These are phyloP conservation scores for Lenzites betulinus DNA, from an alignment of 768 basidiomycete species.

Conservation along the genomic window DNA sequence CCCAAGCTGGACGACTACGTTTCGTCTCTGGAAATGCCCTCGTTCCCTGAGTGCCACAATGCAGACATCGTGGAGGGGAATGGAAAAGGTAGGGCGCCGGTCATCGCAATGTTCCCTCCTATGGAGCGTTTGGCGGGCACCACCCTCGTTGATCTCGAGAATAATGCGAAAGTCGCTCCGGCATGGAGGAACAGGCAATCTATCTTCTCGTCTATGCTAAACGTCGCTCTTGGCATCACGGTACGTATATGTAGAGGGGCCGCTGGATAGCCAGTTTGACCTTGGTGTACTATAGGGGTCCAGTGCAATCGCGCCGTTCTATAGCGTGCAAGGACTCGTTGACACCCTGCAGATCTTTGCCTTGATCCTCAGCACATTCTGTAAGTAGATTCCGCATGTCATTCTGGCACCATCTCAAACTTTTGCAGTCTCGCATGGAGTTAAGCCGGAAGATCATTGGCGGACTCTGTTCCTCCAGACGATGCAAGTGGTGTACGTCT, in stretches of 20 bases:
- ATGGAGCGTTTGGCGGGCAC: slow-evolving; percentile 55
- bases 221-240: slow-evolving; percentile 52
- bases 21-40: slow-evolving; percentile 46
- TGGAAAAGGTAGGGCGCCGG: slow-evolving; percentile 26
- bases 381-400: slow-evolving; percentile 35
- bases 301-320: slow-evolving; percentile 65
- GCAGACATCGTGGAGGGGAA: neutral
- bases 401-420: neutral
- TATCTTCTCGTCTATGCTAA: slow-evolving; percentile 50
- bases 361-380: slow-evolving; percentile 64
- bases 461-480: slow-evolving; percentile 62
- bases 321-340: slow-evolving; percentile 68
- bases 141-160: slow-evolving; percentile 61
- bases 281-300: slow-evolving; percentile 55
- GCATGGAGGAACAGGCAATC: slow-evolving; percentile 57
- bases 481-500: slow-evolving; percentile 48
- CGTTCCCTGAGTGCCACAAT: slow-evolving; percentile 35
- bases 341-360: slow-evolving; percentile 76
- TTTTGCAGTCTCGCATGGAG: slow-evolving; percentile 14
- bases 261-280: too few species aligned
- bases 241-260: slow-evolving; percentile 38
- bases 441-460: slow-evolving; percentile 49
- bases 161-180: slow-evolving; percentile 49
- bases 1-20: slow-evolving; percentile 64
- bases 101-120: slow-evolving; percentile 57